These are phyloP conservation scores for Phaeosphaeria sp. DNA, from an alignment of 2,329 filamentous ascomycete genomes.

Conservation along the genomic window DNA sequence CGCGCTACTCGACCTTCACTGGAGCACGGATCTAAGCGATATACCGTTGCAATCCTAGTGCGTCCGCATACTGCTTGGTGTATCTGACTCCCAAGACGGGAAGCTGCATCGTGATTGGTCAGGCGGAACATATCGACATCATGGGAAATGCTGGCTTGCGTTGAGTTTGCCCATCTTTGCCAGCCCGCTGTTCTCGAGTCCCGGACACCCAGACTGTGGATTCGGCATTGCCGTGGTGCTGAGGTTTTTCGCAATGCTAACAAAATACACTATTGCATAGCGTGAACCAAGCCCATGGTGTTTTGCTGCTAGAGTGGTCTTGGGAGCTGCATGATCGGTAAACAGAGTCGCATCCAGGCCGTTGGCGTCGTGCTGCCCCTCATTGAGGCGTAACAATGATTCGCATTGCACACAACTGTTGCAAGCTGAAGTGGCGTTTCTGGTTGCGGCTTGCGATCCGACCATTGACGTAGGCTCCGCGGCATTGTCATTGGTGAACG, in stretches of 20 bases:
- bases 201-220: background rate
- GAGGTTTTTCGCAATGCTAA: background rate
- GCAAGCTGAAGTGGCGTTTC: background rate
- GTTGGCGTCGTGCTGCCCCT: background rate
- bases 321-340: background rate
- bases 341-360: background rate
- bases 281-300: background rate
- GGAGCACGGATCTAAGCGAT: constrained; percentile 24
- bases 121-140: constrained; percentile 11
- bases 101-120: constrained; percentile 6
- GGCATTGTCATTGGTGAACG: background rate
- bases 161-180: constrained; percentile 1
- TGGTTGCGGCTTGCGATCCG: background rate
- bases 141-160: constrained; percentile 1
- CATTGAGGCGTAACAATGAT: constrained; percentile 1
- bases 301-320: background rate
- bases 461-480: background rate
- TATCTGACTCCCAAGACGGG: constrained; percentile 14
- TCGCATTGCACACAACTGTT: background rate
- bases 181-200: background rate
- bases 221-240: background rate
- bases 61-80: constrained; percentile 11
- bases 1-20: constrained; percentile 12
- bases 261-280: constrained; percentile 4
- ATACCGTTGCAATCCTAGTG: constrained; percentile 14